phyloP scores from a whole-genome alignment of 805 yeast genomes.

The Saturnispora serradocipensis region DNA sequence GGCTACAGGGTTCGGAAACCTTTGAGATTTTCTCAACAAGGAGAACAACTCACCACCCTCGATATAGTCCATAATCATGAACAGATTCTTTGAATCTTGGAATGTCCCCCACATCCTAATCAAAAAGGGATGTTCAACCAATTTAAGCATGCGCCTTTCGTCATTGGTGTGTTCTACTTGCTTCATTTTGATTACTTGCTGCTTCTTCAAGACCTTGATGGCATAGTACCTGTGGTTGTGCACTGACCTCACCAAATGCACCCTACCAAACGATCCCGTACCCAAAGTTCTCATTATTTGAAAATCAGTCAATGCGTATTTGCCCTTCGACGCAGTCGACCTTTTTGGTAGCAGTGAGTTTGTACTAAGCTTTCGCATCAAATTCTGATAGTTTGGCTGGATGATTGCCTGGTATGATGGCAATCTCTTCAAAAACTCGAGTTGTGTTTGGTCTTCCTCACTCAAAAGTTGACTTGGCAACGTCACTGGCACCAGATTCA shows the following conservation, averaged over 20 bases:
- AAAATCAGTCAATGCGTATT: conserved; percentile 47
- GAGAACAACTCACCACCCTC: conserved; percentile 57
- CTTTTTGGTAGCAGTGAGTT: conserved; percentile 25
- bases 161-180: conserved; percentile 59
- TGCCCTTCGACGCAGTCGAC: conserved; percentile 43
- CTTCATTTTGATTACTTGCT: conserved; percentile 50
- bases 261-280: conserved; percentile 54
- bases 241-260: conserved; percentile 47
- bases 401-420: conserved; percentile 30
- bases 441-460: conserved; percentile 23
- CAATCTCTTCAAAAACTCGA: conserved; percentile 25
- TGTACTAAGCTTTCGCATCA: conserved; percentile 22
- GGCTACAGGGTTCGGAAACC: conserved; percentile 56
- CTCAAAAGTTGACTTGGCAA: conserved; percentile 12
- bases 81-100: conserved; percentile 46
- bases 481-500: neutral
- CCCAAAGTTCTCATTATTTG: conserved; percentile 50
- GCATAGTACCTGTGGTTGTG: conserved; percentile 55
- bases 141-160: conserved; percentile 48
- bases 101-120: conserved; percentile 63
- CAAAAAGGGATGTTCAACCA: conserved; percentile 51
- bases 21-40: conserved; percentile 44
- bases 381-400: conserved; percentile 24
- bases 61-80: conserved; percentile 58
- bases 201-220: conserved; percentile 48